These are phyloP conservation scores for Gracilaria domingensis DNA, from an alignment of 23 red algal species.

Conservation along the genomic window DNA sequence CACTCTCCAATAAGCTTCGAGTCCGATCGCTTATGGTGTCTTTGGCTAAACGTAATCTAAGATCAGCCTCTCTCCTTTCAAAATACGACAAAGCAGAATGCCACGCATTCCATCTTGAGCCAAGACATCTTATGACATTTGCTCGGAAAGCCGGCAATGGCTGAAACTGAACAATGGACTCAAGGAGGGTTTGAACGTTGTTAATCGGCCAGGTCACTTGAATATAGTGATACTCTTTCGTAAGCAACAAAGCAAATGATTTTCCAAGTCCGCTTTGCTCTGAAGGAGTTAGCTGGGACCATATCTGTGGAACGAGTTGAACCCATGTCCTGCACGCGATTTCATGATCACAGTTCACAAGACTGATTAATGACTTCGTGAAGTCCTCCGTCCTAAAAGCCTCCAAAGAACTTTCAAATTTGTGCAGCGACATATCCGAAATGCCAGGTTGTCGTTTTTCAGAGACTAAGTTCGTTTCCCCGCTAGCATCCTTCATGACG, in stretches of 20 bases:
- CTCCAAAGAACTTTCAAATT: constrained; percentile 2
- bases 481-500: not conserved
- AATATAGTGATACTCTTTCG: constrained; percentile 81
- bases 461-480: not conserved
- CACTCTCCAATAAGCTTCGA: constrained; percentile 22
- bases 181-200: constrained; percentile 75
- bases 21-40: constrained; percentile 4
- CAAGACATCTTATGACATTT: constrained; percentile 67
- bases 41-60: constrained; percentile 4
- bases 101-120: constrained; percentile 87
- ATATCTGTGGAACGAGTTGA: constrained; percentile 66
- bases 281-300: constrained; percentile 39
- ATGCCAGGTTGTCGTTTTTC: not conserved
- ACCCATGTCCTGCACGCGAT: constrained; percentile 64
- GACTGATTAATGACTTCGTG: constrained; percentile 52
- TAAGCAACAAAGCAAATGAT: constrained; percentile 63
- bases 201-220: constrained; percentile 77
- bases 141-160: constrained; percentile 66
- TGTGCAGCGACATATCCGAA: not conserved
- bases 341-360: constrained; percentile 71
- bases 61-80: constrained; percentile 42
- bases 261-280: constrained; percentile 57
- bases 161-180: constrained; percentile 48
- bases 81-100: constrained; percentile 69
- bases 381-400: constrained; percentile 27